Evolutionary conservation across 352 stramenopile genomes (phyloP).

Genomic region (Phytophthora vignae): DNA sequence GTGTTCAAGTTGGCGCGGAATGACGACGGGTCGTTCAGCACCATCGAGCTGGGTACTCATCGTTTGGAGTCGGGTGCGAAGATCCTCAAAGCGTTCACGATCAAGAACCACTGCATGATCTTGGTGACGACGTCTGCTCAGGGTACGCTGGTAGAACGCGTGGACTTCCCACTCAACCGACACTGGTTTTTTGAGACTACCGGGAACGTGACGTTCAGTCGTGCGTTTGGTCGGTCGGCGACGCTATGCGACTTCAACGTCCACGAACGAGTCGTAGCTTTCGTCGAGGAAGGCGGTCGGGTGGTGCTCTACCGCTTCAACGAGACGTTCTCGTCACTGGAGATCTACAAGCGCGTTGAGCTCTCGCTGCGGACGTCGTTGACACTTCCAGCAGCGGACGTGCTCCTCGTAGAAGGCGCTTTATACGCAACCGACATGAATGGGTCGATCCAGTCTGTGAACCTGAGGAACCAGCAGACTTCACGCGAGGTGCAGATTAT

Average conservation of each 20-base stretch:
- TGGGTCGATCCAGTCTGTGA: constrained; percentile 49
- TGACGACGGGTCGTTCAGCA: constrained; percentile 16
- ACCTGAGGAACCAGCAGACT: constrained; percentile 54
- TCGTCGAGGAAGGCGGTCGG: constrained; percentile 34
- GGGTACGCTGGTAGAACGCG: constrained; percentile 24
- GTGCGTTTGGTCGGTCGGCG: constrained; percentile 16
- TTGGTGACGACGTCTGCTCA: constrained; percentile 34
- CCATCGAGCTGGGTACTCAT: constrained; percentile 24
- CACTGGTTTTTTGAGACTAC: neutral
- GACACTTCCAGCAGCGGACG: constrained; percentile 25
- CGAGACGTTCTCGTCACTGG: constrained; percentile 30
- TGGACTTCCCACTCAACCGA: constrained; percentile 29
- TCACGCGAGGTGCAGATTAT: constrained; percentile 41
- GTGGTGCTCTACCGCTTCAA: constrained; percentile 43
- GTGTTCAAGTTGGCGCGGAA: constrained; percentile 28
- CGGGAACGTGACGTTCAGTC: constrained; percentile 13
- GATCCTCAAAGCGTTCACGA: constrained; percentile 27
- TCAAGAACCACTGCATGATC: constrained; percentile 39
- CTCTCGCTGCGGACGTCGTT: constrained; percentile 35
- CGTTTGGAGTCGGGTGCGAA: constrained; percentile 22
- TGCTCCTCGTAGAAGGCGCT: constrained; percentile 33
- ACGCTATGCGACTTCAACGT: constrained; percentile 36
- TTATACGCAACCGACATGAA: constrained; percentile 47
- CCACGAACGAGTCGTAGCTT: constrained; percentile 32
- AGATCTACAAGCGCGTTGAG: constrained; percentile 40